Percentiles rank a stretch among this genome's conserved stretches.
Conservation (phyloP, 2,329 filamentous ascomycete species). For the Trematosphaeria pertusa region DNA sequence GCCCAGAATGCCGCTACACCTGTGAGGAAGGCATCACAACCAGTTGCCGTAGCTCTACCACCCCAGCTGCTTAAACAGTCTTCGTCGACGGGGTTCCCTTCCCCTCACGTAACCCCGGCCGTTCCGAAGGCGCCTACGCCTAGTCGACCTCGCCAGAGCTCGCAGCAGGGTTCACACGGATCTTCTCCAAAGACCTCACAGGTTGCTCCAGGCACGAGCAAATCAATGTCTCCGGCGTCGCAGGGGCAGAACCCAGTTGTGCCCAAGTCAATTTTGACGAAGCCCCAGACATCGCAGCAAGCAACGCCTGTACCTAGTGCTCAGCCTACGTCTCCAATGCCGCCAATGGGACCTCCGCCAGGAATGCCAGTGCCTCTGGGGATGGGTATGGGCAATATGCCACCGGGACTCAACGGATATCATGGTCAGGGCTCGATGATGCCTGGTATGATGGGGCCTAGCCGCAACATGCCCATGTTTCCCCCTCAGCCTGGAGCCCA, state of each 20-base stretch:
- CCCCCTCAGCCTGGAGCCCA: slow-evolving; percentile 60
- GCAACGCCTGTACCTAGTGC: slow-evolving; percentile 58
- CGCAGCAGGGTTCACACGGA: slow-evolving; percentile 76
- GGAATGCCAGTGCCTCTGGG: slow-evolving; percentile 65
- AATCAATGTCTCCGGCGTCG: slow-evolving; percentile 65
- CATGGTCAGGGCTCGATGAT: slow-evolving; percentile 63
- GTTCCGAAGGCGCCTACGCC: slow-evolving; percentile 84
- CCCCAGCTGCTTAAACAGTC: slow-evolving; percentile 62
- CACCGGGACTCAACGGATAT: slow-evolving; percentile 57
- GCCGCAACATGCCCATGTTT: slow-evolving; percentile 64
- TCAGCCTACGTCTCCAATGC: slow-evolving; percentile 68
- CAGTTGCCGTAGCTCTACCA: slow-evolving; percentile 58
- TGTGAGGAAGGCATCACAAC: slow-evolving; percentile 47
- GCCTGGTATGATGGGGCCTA: slow-evolving; percentile 60
- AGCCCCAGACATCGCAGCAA: slow-evolving; percentile 59
- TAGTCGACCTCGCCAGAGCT: slow-evolving; percentile 75
- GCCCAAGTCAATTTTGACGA: slow-evolving; percentile 68
- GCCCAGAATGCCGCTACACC: slow-evolving; percentile 34
- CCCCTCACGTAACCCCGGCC: slow-evolving; percentile 84
- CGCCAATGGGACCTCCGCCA: slow-evolving; percentile 65
- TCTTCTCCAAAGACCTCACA: slow-evolving; percentile 75
- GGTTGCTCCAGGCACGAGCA: slow-evolving; percentile 55
- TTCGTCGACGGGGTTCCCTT: slow-evolving; percentile 64
- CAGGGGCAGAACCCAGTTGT: slow-evolving; percentile 71
- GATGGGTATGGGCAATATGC: slow-evolving; percentile 53